Evolutionary conservation across 2,329 filamentous ascomycete genomes (phyloP).

Genomic region (Monilinia aucupariae): DNA sequence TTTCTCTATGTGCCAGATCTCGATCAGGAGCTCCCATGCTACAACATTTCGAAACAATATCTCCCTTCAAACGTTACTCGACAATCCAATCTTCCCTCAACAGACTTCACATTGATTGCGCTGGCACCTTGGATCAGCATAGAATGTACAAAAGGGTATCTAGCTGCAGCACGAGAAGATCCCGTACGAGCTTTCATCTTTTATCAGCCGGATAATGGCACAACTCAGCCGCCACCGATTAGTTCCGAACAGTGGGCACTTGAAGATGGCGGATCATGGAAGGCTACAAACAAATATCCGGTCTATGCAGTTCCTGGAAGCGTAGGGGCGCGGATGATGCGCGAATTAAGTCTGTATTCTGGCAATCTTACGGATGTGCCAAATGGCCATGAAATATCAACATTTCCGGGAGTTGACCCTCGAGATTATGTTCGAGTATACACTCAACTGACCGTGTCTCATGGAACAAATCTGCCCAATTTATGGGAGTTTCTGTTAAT

Average conservation of each 20-base stretch:
- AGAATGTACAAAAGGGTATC: slow-evolving; percentile 67
- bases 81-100: slow-evolving; percentile 59
- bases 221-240: slow-evolving; percentile 57
- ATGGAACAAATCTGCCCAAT: slow-evolving; percentile 52
- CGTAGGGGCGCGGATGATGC: slow-evolving; percentile 63
- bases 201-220: slow-evolving; percentile 52
- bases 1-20: slow-evolving; percentile 82
- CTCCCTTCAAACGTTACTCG: slow-evolving; percentile 73
- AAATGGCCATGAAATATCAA: slow-evolving; percentile 50
- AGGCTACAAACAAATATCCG: slow-evolving; percentile 63
- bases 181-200: slow-evolving; percentile 60
- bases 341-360: slow-evolving; percentile 69
- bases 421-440: slow-evolving; percentile 57
- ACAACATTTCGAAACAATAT: slow-evolving; percentile 54
- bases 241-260: slow-evolving; percentile 66
- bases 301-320: slow-evolving; percentile 74
- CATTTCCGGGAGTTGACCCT: slow-evolving; percentile 49
- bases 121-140: slow-evolving; percentile 80
- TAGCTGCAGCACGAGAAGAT: slow-evolving; percentile 54
- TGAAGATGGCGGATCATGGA: slow-evolving; percentile 66
- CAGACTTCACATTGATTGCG: slow-evolving; percentile 70
- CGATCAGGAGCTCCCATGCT: slow-evolving; percentile 52
- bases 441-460: slow-evolving; percentile 48
- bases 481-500: slow-evolving; percentile 76
- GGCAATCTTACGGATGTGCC: slow-evolving; percentile 63